A percentile compares a stretch with the other conserved stretches of the same genome.
Evolutionary conservation across 768 basidiomycete species (phyloP).

Genomic region (Pulveroboletus sp.): DNA sequence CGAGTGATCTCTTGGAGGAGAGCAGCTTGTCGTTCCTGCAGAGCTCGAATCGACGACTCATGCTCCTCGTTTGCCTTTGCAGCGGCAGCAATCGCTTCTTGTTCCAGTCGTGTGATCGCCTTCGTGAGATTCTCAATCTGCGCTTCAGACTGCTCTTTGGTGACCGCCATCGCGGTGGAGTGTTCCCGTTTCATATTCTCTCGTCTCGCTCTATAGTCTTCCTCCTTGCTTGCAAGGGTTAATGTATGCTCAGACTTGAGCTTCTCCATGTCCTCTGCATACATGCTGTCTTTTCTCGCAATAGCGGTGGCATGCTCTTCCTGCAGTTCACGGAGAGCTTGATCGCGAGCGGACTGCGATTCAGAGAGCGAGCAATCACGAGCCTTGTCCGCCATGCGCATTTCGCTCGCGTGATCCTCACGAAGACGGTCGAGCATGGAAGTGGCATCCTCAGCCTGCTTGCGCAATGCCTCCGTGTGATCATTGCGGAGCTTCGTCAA

Average conservation of each 20-base stretch:
- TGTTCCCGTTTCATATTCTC: constrained; percentile 35
- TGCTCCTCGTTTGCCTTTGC: constrained; percentile 41
- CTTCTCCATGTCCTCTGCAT: constrained; percentile 59
- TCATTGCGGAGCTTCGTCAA: constrained; percentile 71
- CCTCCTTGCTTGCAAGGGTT: constrained; percentile 49
- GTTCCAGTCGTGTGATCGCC: constrained; percentile 45
- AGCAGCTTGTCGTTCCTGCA: constrained; percentile 52
- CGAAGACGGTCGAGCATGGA: constrained; percentile 64
- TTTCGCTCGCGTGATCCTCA: constrained; percentile 70
- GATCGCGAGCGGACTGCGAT: constrained; percentile 61
- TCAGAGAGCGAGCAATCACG: constrained; percentile 70
- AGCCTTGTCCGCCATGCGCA: constrained; percentile 71
- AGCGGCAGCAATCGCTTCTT: constrained; percentile 38
- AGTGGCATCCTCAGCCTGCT: constrained; percentile 54
- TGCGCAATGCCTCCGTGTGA: constrained; percentile 62
- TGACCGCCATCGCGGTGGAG: constrained; percentile 25
- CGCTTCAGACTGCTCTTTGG: constrained; percentile 33
- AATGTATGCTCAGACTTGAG: constrained; percentile 61
- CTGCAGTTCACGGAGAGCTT: constrained; percentile 60
- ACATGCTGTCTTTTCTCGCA: constrained; percentile 58
- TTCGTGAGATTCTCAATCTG: constrained; percentile 61
- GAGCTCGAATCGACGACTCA: constrained; percentile 41
- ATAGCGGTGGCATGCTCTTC: constrained; percentile 69
- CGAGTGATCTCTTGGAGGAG: constrained; percentile 52
- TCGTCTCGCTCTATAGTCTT: constrained; percentile 46